phyloP scores from a whole-genome alignment of 208 protist species.

The Leishmania tarentolae region DNA sequence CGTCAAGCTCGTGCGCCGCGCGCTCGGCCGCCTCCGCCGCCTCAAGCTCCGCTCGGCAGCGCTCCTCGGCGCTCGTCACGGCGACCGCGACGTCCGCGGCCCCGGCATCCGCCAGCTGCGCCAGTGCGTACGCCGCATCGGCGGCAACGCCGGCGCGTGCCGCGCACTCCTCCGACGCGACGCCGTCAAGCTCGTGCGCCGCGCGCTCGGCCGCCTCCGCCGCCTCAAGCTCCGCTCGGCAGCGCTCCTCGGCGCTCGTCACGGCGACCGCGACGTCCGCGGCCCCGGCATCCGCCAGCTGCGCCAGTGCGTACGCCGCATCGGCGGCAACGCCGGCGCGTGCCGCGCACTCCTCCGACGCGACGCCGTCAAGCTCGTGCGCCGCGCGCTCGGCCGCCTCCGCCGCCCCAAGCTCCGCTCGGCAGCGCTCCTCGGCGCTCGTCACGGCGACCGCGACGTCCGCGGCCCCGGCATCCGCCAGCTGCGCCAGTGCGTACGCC shows the following conservation, averaged over 20 bases:
- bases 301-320: background rate
- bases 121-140: too few species aligned
- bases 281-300: background rate
- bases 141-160: too few species aligned
- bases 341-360: too few species aligned
- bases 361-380: too few species aligned
- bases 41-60: too few species aligned
- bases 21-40: too few species aligned
- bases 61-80: too few species aligned
- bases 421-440: constrained; percentile 20
- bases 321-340: too few species aligned
- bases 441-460: background rate
- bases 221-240: constrained; percentile 30
- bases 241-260: constrained; percentile 14
- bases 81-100: too few species aligned
- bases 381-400: constrained; percentile 31
- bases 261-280: background rate
- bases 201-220: constrained; percentile 36
- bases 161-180: too few species aligned
- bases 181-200: background rate
- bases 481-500: background rate
- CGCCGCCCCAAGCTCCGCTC: constrained; percentile 28
- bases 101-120: too few species aligned
- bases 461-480: background rate
- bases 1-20: too few species aligned